These are phyloP conservation scores for Starmerella vitae DNA, from an alignment of 805 yeast genomes.

Conservation along the genomic window DNA sequence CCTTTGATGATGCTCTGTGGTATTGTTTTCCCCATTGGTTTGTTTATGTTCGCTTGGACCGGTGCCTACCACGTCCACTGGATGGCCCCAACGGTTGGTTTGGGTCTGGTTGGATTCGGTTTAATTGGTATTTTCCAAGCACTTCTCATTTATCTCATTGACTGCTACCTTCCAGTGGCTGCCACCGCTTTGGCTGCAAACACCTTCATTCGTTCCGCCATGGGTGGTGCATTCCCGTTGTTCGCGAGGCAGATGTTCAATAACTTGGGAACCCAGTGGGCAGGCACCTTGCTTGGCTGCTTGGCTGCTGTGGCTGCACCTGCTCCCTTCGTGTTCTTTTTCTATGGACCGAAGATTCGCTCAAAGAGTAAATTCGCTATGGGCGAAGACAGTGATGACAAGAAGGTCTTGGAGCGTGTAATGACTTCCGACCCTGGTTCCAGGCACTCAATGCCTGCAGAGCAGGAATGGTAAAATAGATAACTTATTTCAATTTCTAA, in stretches of 20 bases:
- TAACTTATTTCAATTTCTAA: not conserved
- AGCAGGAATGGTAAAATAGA: not conserved
- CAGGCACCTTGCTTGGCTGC: constrained; percentile 40
- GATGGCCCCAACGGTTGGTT: constrained; percentile 47
- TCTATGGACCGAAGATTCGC: constrained; percentile 32
- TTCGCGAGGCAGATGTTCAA: constrained; percentile 42
- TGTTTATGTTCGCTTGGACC: constrained; percentile 81
- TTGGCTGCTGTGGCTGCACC: constrained; percentile 38
- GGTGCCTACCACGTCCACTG: constrained; percentile 64
- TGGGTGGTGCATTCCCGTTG: constrained; percentile 51
- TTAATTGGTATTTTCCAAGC: constrained; percentile 46
- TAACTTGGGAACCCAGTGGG: constrained; percentile 42
- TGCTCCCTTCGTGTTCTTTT: constrained; percentile 42
- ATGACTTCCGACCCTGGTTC: constrained; percentile 16
- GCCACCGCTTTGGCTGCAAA: constrained; percentile 57
- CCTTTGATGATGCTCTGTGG: constrained; percentile 65
- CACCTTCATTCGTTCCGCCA: constrained; percentile 43
- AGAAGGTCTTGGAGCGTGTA: constrained; percentile 11
- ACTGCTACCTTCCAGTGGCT: constrained; percentile 43
- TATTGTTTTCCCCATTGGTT: constrained; percentile 57
- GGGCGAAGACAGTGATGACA: constrained; percentile 12
- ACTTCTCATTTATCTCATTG: constrained; percentile 46
- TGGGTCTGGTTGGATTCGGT: constrained; percentile 41
- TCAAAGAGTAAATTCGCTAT: constrained; percentile 17
- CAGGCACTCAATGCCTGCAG: constrained; percentile 2